Conservation (phyloP, 2,329 filamentous ascomycete species). For the Stachybotrys echinatus region DNA sequence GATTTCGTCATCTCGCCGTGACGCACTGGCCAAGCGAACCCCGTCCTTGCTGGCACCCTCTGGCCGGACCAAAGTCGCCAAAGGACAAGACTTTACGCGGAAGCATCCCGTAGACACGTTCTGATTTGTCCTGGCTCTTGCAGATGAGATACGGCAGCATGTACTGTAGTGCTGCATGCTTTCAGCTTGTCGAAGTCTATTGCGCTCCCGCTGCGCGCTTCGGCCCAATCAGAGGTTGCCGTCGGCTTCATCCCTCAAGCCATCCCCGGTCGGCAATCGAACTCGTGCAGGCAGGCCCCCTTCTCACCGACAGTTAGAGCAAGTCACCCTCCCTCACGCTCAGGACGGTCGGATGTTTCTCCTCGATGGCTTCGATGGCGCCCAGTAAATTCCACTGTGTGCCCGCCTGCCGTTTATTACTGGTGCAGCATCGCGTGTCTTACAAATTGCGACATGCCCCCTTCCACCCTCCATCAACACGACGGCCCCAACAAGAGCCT, state of each 20-base stretch:
- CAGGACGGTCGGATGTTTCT: not conserved
- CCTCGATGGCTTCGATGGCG: not conserved
- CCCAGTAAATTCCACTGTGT: not conserved
- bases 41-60: constrained; percentile 11
- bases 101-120: no score
- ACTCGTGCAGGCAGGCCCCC: no score
- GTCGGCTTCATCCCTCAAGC: no score
- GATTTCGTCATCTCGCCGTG: constrained; percentile 2
- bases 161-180: no score
- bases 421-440: constrained; percentile 3
- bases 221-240: no score
- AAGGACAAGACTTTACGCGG: no score
- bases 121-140: no score
- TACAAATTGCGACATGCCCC: constrained; percentile 6
- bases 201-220: no score
- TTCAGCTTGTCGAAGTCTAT: no score
- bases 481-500: constrained; percentile 1
- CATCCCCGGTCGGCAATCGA: no score
- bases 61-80: not conserved
- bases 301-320: constrained; percentile 1
- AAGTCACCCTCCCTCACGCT: not conserved
- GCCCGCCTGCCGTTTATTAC: constrained; percentile 3
- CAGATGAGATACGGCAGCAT: no score
- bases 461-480: constrained; percentile 7
- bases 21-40: not conserved